Conservation (phyloP, 2,329 filamentous ascomycete genomes). For the Microcyclosporella mali region DNA sequence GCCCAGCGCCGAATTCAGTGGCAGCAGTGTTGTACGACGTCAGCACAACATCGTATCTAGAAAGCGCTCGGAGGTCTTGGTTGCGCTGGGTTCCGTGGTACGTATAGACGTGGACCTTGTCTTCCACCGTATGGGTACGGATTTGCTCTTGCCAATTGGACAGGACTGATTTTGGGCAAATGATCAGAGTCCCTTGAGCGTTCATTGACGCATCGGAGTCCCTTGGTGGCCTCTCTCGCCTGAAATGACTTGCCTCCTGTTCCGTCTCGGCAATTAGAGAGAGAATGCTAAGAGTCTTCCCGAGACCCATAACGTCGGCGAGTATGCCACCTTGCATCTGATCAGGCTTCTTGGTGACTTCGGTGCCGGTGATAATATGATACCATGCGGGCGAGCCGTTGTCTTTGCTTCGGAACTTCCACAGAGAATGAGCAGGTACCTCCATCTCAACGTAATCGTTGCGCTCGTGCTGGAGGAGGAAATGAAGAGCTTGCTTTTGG, state of each 20-base stretch:
- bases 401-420: conserved; percentile 57
- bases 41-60: conserved; percentile 74
- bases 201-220: conserved; percentile 52
- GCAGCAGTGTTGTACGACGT: conserved; percentile 89
- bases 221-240: conserved; percentile 44
- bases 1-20: conserved; percentile 50
- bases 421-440: conserved; percentile 60
- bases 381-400: conserved; percentile 60
- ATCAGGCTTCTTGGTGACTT: conserved; percentile 33
- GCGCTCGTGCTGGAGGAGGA: conserved; percentile 73
- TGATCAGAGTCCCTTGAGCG: conserved; percentile 71
- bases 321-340: conserved; percentile 41
- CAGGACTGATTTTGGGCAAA: conserved; percentile 85
- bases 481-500: conserved; percentile 84
- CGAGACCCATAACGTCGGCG: conserved; percentile 48
- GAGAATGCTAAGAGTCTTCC: conserved; percentile 66
- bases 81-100: conserved; percentile 79
- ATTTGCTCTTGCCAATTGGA: conserved; percentile 95
- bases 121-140: conserved; percentile 65
- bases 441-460: conserved; percentile 51
- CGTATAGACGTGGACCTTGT: conserved; percentile 64
- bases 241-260: conserved; percentile 58
- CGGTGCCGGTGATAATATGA: conserved; percentile 78
- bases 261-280: conserved; percentile 66
- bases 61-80: conserved; percentile 61